Evolutionary conservation across 371 early-diverging fungal genomes (phyloP), one percentile per base, ranked within the genome.

Genomic region (Mucor piriformis): DNA sequence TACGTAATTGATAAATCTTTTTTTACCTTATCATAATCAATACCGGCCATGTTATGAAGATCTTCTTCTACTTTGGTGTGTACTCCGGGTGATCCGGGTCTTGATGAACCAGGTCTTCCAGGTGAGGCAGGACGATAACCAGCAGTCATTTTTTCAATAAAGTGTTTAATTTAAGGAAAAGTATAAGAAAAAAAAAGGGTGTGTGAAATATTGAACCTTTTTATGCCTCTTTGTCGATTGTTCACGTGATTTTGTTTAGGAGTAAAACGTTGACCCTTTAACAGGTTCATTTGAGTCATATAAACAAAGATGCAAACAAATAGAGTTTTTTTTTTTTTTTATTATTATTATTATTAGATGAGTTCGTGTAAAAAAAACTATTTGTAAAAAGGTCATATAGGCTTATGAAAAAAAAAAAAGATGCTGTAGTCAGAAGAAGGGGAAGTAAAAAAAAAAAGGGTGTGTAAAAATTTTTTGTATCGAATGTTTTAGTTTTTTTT

Each of bases 1-100:
- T 20, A 10, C 16, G 12, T 12, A 1, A 32, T 18, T 1, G 16
- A 16, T 7, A 13, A 16, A 6, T 40, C 3, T 5, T 40, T 42
- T 42, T 42, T 20, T 70, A 70, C 76, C 71, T 72, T 74, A 61
- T 76, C 76, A 64, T 74, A 79, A 42, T 82, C 82, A 61, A 79
- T 79, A 60, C 82, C 80, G 53, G 77, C 77, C 49, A 73, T 57
- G 15, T 65, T 66, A 44, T 77, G 77, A 18, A 80, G 55, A 34
- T 80, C 81, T 67, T 77, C 77, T 63, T 79, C 79, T n/a, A 79
- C 76, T 57, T 76, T 79, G 35, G 76, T 76, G 54, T 73, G 79
- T 6, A 54, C 72, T 38, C 54, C 58, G 23, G 63, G 68, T 42
- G 73, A 67, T 23, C 57, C 57, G 38, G 77, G 80, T 48, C 80